Evolutionary conservation across 306 rosid species (phyloP).

Genomic region (Cicer judaicum): DNA sequence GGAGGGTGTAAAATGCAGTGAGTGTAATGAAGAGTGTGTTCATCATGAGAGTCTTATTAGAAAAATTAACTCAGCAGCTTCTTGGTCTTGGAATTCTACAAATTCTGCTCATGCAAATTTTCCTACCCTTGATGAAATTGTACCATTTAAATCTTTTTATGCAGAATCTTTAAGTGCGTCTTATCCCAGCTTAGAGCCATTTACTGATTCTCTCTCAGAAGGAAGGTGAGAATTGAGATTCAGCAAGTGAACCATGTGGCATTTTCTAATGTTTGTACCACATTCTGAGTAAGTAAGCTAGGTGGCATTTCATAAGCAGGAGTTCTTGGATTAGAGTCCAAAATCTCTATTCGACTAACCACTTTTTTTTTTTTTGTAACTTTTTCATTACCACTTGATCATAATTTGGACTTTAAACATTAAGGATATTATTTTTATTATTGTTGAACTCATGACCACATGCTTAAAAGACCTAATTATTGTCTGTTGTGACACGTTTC

Average conservation of each 20-base stretch:
- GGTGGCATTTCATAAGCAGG: background rate
- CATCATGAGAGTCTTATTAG: slow-evolving; percentile 47
- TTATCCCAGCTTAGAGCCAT: slow-evolving; percentile 36
- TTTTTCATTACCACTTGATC: background rate
- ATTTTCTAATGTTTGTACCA: background rate
- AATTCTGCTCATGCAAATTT: slow-evolving; percentile 38
- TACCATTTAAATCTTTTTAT: slow-evolving; percentile 48
- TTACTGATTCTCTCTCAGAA: slow-evolving; percentile 43
- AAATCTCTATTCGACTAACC: background rate
- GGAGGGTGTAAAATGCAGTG: slow-evolving; percentile 49
- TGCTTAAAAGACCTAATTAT: too few species aligned
- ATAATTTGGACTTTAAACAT: background rate
- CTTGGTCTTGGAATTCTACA: slow-evolving; percentile 46
- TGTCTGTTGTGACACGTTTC: too few species aligned
- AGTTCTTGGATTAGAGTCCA: background rate
- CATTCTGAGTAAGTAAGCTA: background rate
- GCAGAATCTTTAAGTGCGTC: slow-evolving; percentile 47
- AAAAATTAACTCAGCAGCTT: slow-evolving; percentile 55
- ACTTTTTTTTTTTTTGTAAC: background rate
- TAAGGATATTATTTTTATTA: background rate
- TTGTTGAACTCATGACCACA: too few species aligned
- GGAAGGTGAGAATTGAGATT: slow-evolving; percentile 50
- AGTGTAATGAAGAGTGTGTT: slow-evolving; percentile 47
- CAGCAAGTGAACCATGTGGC: background rate
- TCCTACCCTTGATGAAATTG: slow-evolving; percentile 67